These are phyloP conservation scores for Syncephalastrum contaminatum DNA, from an alignment of 371 early-diverging fungal genomes.

Conservation along the genomic window DNA sequence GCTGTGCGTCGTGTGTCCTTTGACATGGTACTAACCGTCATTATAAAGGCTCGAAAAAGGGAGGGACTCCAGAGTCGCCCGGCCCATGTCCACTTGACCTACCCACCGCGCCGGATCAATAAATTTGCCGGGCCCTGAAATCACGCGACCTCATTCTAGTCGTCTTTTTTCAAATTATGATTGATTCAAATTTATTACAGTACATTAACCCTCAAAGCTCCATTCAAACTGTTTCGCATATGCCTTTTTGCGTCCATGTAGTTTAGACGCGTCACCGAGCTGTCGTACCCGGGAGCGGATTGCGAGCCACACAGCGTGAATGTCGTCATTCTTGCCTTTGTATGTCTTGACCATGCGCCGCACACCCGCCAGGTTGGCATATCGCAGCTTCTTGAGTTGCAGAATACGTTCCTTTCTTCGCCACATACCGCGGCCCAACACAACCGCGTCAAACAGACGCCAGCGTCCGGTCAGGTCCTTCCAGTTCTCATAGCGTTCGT, in stretches of 20 bases:
- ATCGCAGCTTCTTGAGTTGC: conserved; percentile 35
- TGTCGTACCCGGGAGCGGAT: conserved; percentile 31
- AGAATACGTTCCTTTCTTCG: conserved; percentile 41
- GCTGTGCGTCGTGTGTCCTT: conserved; percentile 4
- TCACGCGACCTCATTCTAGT: no score
- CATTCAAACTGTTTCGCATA: conserved; percentile 46
- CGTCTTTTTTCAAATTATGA: no score
- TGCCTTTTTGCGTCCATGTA: conserved; percentile 28
- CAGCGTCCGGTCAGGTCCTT: conserved; percentile 49
- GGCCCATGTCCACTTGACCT: no score
- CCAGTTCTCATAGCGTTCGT: conserved; percentile 46
- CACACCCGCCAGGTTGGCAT: conserved; percentile 27
- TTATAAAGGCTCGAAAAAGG: no score
- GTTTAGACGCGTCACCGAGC: conserved; percentile 29
- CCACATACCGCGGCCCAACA: conserved; percentile 49
- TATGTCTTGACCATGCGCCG: conserved; percentile 32
- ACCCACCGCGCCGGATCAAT: no score
- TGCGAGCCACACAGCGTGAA: conserved; percentile 35
- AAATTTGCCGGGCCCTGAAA: no score
- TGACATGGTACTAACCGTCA: no score
- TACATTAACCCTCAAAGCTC: conserved; percentile 21
- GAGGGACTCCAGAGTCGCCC: no score
- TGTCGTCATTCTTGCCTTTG: conserved; percentile 31
- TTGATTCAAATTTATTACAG: no score
- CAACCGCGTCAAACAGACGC: conserved; percentile 53